Percentiles rank a stretch among this genome's conserved stretches.
Evolutionary conservation across 768 basidiomycete species (phyloP).

Genomic region (Nidularia pulvinata): DNA sequence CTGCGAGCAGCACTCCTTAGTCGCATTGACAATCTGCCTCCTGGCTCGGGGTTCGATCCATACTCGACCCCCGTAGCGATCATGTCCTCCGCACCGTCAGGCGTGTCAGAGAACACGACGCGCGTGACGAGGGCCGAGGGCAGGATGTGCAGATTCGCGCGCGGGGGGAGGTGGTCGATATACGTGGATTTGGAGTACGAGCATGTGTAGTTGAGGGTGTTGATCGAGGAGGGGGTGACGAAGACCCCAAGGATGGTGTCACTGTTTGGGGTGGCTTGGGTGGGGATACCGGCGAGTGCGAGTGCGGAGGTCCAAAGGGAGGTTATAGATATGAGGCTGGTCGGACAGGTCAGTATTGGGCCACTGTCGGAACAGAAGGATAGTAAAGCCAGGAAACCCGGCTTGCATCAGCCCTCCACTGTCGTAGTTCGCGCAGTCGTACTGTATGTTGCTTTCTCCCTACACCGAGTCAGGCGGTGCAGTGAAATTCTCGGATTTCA

Average conservation of each 20-base stretch:
- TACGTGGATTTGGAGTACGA: conserved; percentile 65
- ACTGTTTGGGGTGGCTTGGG: conserved; percentile 38
- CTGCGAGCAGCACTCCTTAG: conserved; percentile 53
- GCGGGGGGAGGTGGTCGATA: conserved; percentile 57
- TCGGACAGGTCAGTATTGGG: too few relatives aligned
- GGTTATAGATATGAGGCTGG: conserved; percentile 45
- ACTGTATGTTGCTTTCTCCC: conserved; percentile 37
- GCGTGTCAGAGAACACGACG: conserved; percentile 41
- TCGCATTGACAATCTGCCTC: conserved; percentile 46
- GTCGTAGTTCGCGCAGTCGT: conserved; percentile 44
- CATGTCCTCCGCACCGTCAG: conserved; percentile 26
- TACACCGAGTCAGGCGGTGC: conserved; percentile 37
- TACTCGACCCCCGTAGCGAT: conserved; percentile 37
- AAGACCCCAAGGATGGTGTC: conserved; percentile 50
- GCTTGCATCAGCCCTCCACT: conserved; percentile 41
- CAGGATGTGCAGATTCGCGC: conserved; percentile 58
- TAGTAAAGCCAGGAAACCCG: conserved; percentile 36
- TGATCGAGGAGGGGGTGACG: conserved; percentile 59
- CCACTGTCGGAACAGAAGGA: background rate
- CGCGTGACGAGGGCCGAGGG: conserved; percentile 54
- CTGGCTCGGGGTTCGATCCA: conserved; percentile 26
- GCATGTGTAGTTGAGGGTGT: conserved; percentile 62
- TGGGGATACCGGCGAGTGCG: conserved; percentile 36
- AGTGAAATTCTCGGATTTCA: conserved; percentile 57
- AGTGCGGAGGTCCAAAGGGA: conserved; percentile 57